A percentile compares a stretch with the other conserved stretches of the same genome.
Evolutionary conservation across 1,284 basidiomycete species (phyloP).

Genomic region (Pseudozyma tsukubaensis): DNA sequence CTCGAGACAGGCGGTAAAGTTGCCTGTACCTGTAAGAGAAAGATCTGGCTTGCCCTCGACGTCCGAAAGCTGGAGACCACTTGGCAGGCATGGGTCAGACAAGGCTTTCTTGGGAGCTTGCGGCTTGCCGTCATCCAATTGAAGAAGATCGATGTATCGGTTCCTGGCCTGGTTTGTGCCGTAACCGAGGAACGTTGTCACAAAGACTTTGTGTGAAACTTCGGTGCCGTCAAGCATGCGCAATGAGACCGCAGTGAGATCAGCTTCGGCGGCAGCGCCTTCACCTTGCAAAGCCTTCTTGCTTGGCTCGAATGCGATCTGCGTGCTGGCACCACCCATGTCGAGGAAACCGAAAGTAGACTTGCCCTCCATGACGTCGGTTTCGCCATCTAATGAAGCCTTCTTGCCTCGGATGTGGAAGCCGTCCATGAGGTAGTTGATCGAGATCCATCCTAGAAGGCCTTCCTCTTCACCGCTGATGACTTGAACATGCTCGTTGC

Average conservation of each 20-base stretch:
- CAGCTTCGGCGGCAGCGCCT: constrained; percentile 49
- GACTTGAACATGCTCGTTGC: constrained; percentile 88
- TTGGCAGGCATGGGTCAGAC: constrained; percentile 89
- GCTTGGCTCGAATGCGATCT: constrained; percentile 91
- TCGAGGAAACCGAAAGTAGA: constrained; percentile 98
- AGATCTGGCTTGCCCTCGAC: constrained; percentile 67
- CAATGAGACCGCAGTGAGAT: constrained; percentile 75
- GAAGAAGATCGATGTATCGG: constrained; percentile 80
- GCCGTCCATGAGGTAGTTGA: constrained; percentile 99
- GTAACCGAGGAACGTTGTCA: constrained; percentile 98
- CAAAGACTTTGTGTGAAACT: constrained; percentile 91
- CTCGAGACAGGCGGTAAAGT: constrained; percentile 84
- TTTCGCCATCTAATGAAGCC: constrained; percentile 38
- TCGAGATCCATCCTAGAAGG: constrained; percentile 95
- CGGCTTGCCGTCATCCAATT: constrained; percentile 69
- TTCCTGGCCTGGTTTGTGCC: constrained; percentile 96
- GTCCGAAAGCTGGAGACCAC: constrained; percentile 73
- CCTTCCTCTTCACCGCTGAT: constrained; percentile 99
- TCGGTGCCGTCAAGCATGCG: constrained; percentile 85
- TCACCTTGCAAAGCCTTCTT: constrained; percentile 72
- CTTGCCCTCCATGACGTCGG: constrained; percentile 69
- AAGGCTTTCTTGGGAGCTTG: constrained; percentile 11
- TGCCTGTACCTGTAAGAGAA: constrained; percentile 79
- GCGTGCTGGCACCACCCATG: constrained; percentile 98
- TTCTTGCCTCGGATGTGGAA: constrained; percentile 72